phyloP scores from a whole-genome alignment of 768 basidiomycete species.

The Trametes maxima region DNA sequence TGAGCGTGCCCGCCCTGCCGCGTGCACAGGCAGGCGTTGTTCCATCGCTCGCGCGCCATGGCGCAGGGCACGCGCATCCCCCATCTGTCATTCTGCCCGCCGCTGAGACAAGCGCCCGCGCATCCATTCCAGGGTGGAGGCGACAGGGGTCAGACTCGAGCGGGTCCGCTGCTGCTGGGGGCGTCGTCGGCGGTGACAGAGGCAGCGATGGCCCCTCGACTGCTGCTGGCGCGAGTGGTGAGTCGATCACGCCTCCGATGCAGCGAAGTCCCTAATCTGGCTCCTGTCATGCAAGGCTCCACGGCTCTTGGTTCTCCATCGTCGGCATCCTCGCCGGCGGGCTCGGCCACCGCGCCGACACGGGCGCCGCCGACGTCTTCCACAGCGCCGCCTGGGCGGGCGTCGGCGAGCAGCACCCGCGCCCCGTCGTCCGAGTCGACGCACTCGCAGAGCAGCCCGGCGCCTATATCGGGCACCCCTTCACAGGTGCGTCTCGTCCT shows the following conservation, averaged over 20 bases:
- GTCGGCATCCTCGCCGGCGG: not conserved
- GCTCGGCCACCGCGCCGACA: not conserved
- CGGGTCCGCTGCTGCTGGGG: not conserved
- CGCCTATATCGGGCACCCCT: not conserved
- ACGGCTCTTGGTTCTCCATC: not conserved
- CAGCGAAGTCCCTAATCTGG: not conserved
- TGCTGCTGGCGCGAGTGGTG: not conserved
- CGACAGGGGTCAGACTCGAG: slow-evolving; percentile 7
- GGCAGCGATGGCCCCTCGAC: not conserved
- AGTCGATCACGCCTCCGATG: slow-evolving; percentile 7
- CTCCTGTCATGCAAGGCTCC: slow-evolving; percentile 4
- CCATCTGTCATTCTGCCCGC: slow-evolving; percentile 6
- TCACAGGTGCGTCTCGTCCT: not conserved
- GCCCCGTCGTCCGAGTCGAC: not conserved
- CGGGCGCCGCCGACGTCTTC: not conserved
- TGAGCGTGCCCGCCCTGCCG: slow-evolving; percentile 4
- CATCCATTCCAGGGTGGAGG: slow-evolving; percentile 6
- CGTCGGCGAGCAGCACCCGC: not conserved
- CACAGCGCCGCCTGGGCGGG: not conserved
- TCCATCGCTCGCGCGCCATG: not conserved
- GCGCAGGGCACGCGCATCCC: not conserved
- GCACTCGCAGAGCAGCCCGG: not conserved
- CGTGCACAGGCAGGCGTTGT: slow-evolving; percentile 4
- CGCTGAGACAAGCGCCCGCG: not conserved
- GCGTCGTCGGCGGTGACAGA: not conserved